Base-by-base conservation (phyloP, 257 asterid genomes). In the Ocimum tenuiflorum region DNA sequence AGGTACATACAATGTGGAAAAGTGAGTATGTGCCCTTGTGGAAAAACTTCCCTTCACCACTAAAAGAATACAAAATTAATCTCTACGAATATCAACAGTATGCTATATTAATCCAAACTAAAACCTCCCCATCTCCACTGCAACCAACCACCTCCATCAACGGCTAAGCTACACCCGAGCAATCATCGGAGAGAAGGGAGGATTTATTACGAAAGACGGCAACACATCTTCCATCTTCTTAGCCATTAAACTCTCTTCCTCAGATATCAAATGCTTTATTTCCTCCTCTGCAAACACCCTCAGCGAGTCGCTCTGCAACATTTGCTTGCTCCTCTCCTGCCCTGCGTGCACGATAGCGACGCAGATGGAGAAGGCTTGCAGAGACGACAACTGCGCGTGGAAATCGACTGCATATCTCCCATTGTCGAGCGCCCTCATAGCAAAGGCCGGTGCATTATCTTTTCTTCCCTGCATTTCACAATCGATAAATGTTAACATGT, bases 131-230 rank as follows among this genome's bases (percentile, higher is more conserved):
- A 24, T 41, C 29, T 54, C 55, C 47, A 20, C 20, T 46, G 19
- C 35, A n/a, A n/a, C 17, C n/a, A 33, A 4, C 6, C 38, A 3
- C 60, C 42, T 45, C 41, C 9, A 41, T 59, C 38, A 52, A 48
- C 63, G 52, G 67, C 0, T 36, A 0, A 45, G 52, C 77, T 88
- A 91, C 9, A 82, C 96, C 46, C 97, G 85, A 73, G 85, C 77
- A 52, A 92, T 86, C 0, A 92, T 86, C 0, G 99, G 96, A 70
- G 99, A 92, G 77, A 92, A 89, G 0, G 97, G 97, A 6, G 99
- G 97, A 65, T 86, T 80, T 66, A 87, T 52, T 3, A 73, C 76
- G 43, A 92, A 89, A 67, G 95, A 84, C 35, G 95, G 86, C 72
- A 85, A 13, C 4, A 49, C 79, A 70, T 78, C 84, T 66, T 77